Base-by-base conservation (phyloP, 306 rosid genomes). In the Cucumis hystrix region DNA sequence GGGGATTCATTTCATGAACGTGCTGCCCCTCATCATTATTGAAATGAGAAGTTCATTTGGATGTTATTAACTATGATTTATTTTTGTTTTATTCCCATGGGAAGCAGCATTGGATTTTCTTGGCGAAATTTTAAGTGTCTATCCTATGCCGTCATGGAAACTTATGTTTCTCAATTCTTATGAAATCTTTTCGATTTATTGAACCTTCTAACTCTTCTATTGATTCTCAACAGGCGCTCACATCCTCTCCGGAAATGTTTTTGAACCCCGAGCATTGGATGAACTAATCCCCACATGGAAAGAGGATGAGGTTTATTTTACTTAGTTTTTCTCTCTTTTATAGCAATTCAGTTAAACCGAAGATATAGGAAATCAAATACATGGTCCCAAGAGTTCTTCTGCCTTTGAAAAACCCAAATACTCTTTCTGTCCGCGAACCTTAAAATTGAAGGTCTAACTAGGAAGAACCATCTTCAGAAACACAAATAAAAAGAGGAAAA, bases 231-330 rank as follows among this genome's bases (percentile, higher is more conserved):
- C 37, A 94, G 98, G 98, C 79, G 96, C 96, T 49, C 98, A 94
- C 78, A 88, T 92, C 79, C 68, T 94, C 83, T 94, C 98, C 66
- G 97, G 98, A 70, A 94, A 92, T 80, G 95, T 92, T 68, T 94
- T 94, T 82, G 97, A 94, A 74, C 95, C 98, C 30, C 96, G 97
- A 67, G 96, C 97, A 6, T 71, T 92, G 78, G 77, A 94, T 72
- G 98, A 94, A 73, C 95, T 94, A 83, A 85, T 94, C 68, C 98
- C 96, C 15, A 86, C 83, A 66, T 94, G 98, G 97, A 94, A 76
- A 78, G 86, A 92, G 75, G 87, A 89, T 76, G 89, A 92, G 96
- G 98, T 91, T 75, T 79, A 60, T 64, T 77, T 59, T 74, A 28
- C 30, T 1, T 23, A 20, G 4, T 10, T 25, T 41, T 41, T n/a